Conservation (phyloP, 257 asterid genomes). For the Capsicum chinense region DNA sequence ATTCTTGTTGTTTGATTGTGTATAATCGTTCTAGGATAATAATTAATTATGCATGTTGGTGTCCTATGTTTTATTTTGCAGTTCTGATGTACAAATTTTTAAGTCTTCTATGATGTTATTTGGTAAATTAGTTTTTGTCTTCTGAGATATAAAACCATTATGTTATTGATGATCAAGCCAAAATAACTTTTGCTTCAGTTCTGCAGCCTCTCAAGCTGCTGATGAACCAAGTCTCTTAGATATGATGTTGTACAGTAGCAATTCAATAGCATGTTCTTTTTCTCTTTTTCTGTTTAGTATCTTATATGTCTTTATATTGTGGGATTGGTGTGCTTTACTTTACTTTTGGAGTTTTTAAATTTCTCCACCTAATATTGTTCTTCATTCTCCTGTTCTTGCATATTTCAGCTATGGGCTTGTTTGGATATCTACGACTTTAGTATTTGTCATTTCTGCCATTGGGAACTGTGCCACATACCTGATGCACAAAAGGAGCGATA, state of each 20-base stretch:
- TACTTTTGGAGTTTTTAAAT: background rate
- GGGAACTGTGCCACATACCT: slow-evolving; percentile 92
- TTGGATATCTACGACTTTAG: slow-evolving; percentile 95
- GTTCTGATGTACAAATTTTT: background rate
- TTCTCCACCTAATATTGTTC: background rate
- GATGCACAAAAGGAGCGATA: slow-evolving; percentile 61
- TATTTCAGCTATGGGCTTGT: slow-evolving; percentile 80
- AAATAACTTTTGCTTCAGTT: background rate
- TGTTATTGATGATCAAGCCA: background rate
- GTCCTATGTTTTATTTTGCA: slow-evolving; percentile 2
- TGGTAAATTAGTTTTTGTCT: slow-evolving; percentile 1
- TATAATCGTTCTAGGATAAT: slow-evolving; percentile 17
- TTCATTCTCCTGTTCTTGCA: slow-evolving; percentile 12
- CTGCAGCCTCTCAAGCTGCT: background rate
- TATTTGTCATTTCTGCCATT: slow-evolving; percentile 75
- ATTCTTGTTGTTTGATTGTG: slow-evolving; percentile 16
- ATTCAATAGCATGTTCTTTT: background rate
- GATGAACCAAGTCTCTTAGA: slow-evolving; percentile 7
- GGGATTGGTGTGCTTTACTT: background rate
- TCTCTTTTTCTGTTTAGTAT: background rate
- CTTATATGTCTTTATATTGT: background rate
- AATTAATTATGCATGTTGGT: background rate
- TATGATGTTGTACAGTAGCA: background rate
- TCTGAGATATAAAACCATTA: background rate
- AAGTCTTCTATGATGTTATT: background rate